Conservation (phyloP, 2,329 filamentous ascomycete genomes). For the Fusarium xylarioides region DNA sequence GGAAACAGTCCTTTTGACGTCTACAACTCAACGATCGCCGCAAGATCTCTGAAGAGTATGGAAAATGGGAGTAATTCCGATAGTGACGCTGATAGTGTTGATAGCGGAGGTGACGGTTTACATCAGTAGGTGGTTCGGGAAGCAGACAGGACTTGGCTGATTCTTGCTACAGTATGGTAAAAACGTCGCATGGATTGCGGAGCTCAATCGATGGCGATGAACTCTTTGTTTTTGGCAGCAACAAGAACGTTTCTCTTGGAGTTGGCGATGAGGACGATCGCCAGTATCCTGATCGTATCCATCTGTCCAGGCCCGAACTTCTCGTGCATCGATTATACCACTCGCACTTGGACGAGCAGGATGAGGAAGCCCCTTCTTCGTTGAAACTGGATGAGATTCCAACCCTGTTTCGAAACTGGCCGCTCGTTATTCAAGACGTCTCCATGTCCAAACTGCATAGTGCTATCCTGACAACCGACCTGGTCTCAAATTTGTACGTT, state of each 20-base stretch:
- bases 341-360: slow-evolving; percentile 67
- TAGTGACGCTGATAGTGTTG: slow-evolving; percentile 64
- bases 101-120: slow-evolving; percentile 47
- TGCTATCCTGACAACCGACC: slow-evolving; percentile 86
- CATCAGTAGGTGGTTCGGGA: slow-evolving; percentile 42
- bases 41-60: slow-evolving; percentile 69
- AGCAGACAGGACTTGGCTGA: slow-evolving; percentile 18
- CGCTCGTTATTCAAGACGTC: slow-evolving; percentile 81
- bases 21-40: slow-evolving; percentile 86
- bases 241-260: slow-evolving; percentile 91
- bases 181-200: slow-evolving; percentile 23
- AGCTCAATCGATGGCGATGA: slow-evolving; percentile 72
- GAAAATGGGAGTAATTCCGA: slow-evolving; percentile 60
- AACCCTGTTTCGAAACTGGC: slow-evolving; percentile 73
- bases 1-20: slow-evolving; percentile 95
- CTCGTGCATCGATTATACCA: slow-evolving; percentile 78
- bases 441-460: slow-evolving; percentile 92
- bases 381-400: slow-evolving; percentile 68
- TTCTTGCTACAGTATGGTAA: slow-evolving; percentile 31
- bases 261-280: slow-evolving; percentile 96
- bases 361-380: slow-evolving; percentile 43
- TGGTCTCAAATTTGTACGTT: slow-evolving; percentile 89
- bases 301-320: slow-evolving; percentile 78
- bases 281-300: slow-evolving; percentile 88
- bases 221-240: slow-evolving; percentile 93